Percentiles rank a stretch among this genome's conserved stretches.
These are phyloP conservation scores for Acrasis kona DNA, from an alignment of 78 protist species.

Conservation along the genomic window DNA sequence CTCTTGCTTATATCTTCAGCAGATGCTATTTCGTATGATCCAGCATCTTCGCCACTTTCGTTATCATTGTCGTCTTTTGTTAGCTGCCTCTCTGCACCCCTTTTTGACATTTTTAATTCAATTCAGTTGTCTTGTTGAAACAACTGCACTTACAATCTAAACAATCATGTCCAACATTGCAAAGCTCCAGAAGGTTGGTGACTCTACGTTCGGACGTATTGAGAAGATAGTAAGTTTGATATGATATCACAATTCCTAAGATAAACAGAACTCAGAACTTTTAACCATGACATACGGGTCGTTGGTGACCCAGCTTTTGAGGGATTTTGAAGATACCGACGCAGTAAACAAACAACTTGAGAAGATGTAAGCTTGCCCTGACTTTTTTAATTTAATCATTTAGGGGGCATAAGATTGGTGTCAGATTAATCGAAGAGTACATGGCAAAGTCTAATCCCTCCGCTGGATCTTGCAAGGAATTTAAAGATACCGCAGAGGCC, in stretches of 20 bases:
- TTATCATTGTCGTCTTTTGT: too few relatives aligned
- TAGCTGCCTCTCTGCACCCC: too few relatives aligned
- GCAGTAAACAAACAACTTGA: slow-evolving; percentile 89
- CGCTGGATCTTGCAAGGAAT: slow-evolving; percentile 52
- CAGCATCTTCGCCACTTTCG: too few relatives aligned
- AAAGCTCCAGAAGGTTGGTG: too few relatives aligned
- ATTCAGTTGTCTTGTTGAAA: too few relatives aligned
- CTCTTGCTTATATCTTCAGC: too few relatives aligned
- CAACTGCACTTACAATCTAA: too few relatives aligned
- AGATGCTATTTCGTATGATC: too few relatives aligned
- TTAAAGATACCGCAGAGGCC: slow-evolving; percentile 87
- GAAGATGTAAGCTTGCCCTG: slow-evolving; percentile 47
- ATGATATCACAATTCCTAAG: background rate
- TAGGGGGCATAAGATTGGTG: slow-evolving; percentile 93
- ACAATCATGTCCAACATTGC: too few relatives aligned
- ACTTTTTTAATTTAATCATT: background rate
- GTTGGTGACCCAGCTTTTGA: slow-evolving; percentile 83
- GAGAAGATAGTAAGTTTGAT: background rate
- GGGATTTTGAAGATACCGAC: slow-evolving; percentile 52
- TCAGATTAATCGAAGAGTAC: slow-evolving; percentile 88
- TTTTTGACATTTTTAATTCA: too few relatives aligned
- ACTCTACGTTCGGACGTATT: background rate
- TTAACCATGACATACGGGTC: slow-evolving; percentile 95
- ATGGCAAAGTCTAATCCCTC: slow-evolving; percentile 64
- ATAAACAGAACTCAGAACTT: slow-evolving; percentile 74